Evolutionary conservation across 768 basidiomycete genomes (phyloP).

Genomic region (Suillus subalutaceus): DNA sequence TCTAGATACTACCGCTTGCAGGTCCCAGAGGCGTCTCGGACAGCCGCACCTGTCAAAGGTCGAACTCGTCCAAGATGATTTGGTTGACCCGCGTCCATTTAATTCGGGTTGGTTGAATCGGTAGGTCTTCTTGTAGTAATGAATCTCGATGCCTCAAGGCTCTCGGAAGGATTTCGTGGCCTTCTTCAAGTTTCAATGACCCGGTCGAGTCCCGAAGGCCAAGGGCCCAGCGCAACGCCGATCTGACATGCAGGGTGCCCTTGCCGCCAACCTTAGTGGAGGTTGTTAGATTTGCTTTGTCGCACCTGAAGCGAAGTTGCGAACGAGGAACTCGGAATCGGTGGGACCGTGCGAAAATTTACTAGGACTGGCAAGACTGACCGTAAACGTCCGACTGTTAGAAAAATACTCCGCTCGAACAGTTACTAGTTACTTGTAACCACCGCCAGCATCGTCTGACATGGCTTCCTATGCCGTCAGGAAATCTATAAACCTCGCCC

Average conservation of each 20-base stretch:
- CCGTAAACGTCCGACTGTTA: constrained; percentile 8
- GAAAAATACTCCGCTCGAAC: constrained; percentile 5
- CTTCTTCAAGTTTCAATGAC: not conserved
- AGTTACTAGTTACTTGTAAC: constrained; percentile 1
- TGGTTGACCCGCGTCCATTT: not conserved
- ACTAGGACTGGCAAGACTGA: not conserved
- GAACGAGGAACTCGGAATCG: not conserved
- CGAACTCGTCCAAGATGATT: not conserved
- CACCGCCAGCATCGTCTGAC: constrained; percentile 4
- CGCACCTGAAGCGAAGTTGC: not conserved
- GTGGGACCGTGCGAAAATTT: not conserved
- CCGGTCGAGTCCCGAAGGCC: not conserved
- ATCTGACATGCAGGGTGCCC: not conserved
- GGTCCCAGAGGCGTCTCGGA: not conserved
- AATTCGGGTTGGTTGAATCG: not conserved
- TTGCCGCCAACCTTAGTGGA: no score
- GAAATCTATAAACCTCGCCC: constrained; percentile 81
- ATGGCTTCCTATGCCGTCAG: constrained; percentile 77
- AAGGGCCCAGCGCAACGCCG: not conserved
- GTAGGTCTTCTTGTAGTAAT: not conserved
- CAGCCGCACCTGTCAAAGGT: not conserved
- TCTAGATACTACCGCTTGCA: not conserved
- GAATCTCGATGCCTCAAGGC: not conserved
- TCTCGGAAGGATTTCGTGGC: not conserved
- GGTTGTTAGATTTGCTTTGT: not conserved